Conservation (phyloP, 257 asterid genomes). For the Salvia rosmarinus region DNA sequence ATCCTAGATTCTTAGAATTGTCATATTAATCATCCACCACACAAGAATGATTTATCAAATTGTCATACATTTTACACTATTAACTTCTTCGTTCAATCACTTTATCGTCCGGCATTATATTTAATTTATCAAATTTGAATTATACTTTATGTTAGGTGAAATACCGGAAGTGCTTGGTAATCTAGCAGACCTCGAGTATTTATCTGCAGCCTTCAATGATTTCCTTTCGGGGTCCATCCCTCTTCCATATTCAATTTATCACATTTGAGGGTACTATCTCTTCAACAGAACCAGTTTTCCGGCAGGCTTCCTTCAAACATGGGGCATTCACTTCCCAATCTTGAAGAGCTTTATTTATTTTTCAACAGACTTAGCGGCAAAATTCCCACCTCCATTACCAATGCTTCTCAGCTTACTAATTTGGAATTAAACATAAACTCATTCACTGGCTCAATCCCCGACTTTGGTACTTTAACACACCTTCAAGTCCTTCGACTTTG, state of each 20-base stretch:
- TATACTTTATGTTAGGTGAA: conserved; percentile 31
- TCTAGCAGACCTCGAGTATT: neutral
- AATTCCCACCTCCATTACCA: conserved; percentile 33
- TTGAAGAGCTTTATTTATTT: conserved; percentile 26
- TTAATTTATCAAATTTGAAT: too few species aligned
- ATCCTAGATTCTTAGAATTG: too few species aligned
- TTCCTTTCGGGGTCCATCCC: conserved; percentile 3
- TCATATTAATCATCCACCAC: too few species aligned
- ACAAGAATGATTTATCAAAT: too few species aligned
- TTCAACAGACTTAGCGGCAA: conserved; percentile 31
- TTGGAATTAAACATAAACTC: conserved; percentile 26
- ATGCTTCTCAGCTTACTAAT: conserved; percentile 37
- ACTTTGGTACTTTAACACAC: neutral
- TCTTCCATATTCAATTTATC: conserved; percentile 31
- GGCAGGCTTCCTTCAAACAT: conserved; percentile 24
- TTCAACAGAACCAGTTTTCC: conserved; percentile 17
- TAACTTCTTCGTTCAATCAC: too few species aligned
- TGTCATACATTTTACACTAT: too few species aligned
- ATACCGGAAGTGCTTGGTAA: conserved; percentile 34
- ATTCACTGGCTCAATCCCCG: conserved; percentile 6
- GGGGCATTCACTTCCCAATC: conserved; percentile 31
- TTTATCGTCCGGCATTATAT: too few species aligned
- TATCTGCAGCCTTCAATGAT: conserved; percentile 18
- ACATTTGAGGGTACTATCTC: neutral
- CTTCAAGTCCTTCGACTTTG: neutral